Conservation (phyloP, 768 basidiomycete genomes). For the Asterophora lycoperdoides region DNA sequence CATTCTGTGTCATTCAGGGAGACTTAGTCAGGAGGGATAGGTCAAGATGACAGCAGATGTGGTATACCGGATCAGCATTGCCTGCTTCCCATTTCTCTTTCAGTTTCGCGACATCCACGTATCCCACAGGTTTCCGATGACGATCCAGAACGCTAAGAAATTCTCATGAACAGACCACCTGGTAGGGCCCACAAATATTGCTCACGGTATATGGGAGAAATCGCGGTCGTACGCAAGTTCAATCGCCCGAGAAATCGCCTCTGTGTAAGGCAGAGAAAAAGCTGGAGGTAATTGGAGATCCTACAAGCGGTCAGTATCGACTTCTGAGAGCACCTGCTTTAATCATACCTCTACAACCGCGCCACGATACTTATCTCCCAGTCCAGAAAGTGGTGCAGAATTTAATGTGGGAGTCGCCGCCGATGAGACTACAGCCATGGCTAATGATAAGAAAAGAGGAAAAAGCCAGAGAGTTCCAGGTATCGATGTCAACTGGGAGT, state of each 20-base stretch:
- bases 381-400: conserved; percentile 6
- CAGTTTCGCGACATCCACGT: conserved; percentile 71
- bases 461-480: background rate
- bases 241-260: conserved; percentile 70
- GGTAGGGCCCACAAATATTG: background rate
- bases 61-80: conserved; percentile 57
- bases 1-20: conserved; percentile 40
- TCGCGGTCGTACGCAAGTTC: conserved; percentile 91
- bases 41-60: no score
- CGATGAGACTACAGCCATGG: conserved; percentile 13
- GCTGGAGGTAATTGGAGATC: conserved; percentile 85
- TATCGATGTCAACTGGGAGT: background rate
- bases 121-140: conserved; percentile 73
- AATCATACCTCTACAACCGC: conserved; percentile 83
- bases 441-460: background rate
- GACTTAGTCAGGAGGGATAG: no score
- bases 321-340: background rate
- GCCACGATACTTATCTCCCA: conserved; percentile 67
- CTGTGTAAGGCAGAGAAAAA: conserved; percentile 70
- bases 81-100: conserved; percentile 79
- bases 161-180: background rate
- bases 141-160: conserved; percentile 64
- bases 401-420: conserved; percentile 6
- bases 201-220: conserved; percentile 89
- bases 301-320: conserved; percentile 26